A percentile compares a stretch with the other conserved stretches of the same genome.
Conservation (phyloP, 2,329 filamentous ascomycete species). For the Lasiodiplodia theobromae region DNA sequence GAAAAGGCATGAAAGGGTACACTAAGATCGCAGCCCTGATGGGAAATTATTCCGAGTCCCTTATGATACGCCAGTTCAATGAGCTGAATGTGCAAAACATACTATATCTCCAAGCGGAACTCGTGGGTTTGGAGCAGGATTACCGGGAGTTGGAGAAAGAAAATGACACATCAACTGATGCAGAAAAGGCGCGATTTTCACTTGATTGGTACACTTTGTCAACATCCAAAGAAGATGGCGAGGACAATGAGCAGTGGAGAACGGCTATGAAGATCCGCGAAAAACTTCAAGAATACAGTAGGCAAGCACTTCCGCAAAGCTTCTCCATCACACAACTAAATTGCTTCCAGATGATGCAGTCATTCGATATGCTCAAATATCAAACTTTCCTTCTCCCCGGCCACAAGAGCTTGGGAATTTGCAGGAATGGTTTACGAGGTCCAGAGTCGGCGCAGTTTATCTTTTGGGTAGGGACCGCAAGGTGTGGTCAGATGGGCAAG, state of each 20-base stretch:
- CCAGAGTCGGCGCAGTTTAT: not conserved
- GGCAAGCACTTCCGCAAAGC: not conserved
- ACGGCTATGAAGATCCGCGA: not conserved
- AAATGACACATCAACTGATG: constrained; percentile 22
- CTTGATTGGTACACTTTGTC: not conserved
- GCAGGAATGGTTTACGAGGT: constrained; percentile 1
- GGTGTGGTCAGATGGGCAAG: not conserved
- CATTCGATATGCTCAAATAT: not conserved
- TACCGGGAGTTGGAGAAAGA: constrained; percentile 26
- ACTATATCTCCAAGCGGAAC: constrained; percentile 15
- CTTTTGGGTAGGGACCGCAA: not conserved
- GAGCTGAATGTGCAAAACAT: constrained; percentile 11
- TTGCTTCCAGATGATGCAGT: not conserved
- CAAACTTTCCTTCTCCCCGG: not conserved
- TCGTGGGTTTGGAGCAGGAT: constrained; percentile 15
- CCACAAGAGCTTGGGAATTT: not conserved
- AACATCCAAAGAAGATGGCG: not conserved
- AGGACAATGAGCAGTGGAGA: constrained; percentile 4
- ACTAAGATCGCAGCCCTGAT: constrained; percentile 10
- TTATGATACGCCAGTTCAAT: constrained; percentile 7
- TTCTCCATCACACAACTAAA: not conserved
- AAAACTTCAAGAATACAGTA: constrained; percentile 19
- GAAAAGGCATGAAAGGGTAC: constrained; percentile 15
- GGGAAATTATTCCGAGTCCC: not conserved
- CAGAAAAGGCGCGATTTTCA: constrained; percentile 6